These are phyloP conservation scores for Schwanniomyces sp. DNA, from an alignment of 805 yeast genomes.

Conservation along the genomic window DNA sequence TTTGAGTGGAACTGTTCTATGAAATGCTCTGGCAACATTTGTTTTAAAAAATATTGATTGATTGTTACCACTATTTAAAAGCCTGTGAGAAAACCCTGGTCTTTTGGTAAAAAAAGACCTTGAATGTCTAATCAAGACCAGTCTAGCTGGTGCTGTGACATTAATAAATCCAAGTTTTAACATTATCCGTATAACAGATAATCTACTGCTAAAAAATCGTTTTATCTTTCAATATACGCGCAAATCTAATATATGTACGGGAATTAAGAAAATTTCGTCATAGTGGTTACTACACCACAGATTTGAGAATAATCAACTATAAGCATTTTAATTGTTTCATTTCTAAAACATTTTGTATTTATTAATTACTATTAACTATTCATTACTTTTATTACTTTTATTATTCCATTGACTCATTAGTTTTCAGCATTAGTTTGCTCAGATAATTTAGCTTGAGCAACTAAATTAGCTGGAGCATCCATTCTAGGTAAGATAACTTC, in stretches of 20 bases:
- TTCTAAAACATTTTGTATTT: neutral
- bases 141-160: neutral
- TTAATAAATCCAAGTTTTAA: neutral
- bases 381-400: neutral
- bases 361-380: neutral
- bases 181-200: conserved; percentile 6
- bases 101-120: neutral
- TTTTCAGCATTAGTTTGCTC: conserved; percentile 14
- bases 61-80: neutral
- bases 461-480: conserved; percentile 65
- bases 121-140: neutral
- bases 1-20: neutral
- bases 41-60: neutral
- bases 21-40: neutral
- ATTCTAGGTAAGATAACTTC: conserved; percentile 63
- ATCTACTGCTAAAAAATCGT: conserved; percentile 18
- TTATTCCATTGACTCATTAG: neutral
- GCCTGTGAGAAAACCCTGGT: neutral
- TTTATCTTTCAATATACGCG: conserved; percentile 32
- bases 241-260: neutral
- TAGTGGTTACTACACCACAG: neutral
- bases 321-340: no score
- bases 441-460: conserved; percentile 21
- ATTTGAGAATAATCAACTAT: no score
- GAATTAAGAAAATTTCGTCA: neutral